Evolutionary conservation across 2,329 filamentous ascomycete genomes (phyloP), one percentile per base, ranked within the genome.

Genomic region (Periconia sp.): DNA sequence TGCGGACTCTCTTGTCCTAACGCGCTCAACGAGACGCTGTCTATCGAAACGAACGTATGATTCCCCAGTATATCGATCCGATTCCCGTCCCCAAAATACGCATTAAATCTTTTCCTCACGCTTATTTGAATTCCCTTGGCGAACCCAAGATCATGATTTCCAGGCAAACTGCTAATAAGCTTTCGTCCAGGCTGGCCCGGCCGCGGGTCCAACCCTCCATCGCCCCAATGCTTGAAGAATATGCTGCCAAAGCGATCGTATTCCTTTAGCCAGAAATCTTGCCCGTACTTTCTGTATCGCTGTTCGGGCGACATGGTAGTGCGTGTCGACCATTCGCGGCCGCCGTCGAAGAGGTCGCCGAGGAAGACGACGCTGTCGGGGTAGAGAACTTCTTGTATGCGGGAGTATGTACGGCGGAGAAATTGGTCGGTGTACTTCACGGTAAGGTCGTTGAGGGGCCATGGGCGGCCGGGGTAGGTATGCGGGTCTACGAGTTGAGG

Each of bases 121-220:
- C 87, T 78, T 7, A 86, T 66, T 65, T 96, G 89, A 34, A 99
- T 85, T 31, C 92, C 88, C 16, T 84, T 84, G 3, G 89, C 92
- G 63, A 97, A 96, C 0, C 94, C 94, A 28, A 97, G 70, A 66
- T 99, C 94, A 66, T 99, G 94, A 61, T 99, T 99, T 2, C 94
- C 94, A 0, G 94, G 94, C 43, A 99, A 66, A 62, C 87, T 92
- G 13, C 88, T 84, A 39, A 97, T 86, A 39, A 97, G 75, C 71
- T 88, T 92, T 43, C 88, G 81, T 4, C 87, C 86, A 21, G 82
- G 78, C 52, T 85, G 82, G 44, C 84, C 84, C 1, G 77, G 69
- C 0, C 79, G 75, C 0, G 84, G 76, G 5, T 73, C 72, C 30
- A 75, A 65, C 36, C 84, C 80, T 1, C 77, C 80, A 41, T 81